Evolutionary conservation across 352 stramenopile genomes (phyloP), one percentile per base, ranked within the genome.

Genomic region (Phytophthora pinifolia): DNA sequence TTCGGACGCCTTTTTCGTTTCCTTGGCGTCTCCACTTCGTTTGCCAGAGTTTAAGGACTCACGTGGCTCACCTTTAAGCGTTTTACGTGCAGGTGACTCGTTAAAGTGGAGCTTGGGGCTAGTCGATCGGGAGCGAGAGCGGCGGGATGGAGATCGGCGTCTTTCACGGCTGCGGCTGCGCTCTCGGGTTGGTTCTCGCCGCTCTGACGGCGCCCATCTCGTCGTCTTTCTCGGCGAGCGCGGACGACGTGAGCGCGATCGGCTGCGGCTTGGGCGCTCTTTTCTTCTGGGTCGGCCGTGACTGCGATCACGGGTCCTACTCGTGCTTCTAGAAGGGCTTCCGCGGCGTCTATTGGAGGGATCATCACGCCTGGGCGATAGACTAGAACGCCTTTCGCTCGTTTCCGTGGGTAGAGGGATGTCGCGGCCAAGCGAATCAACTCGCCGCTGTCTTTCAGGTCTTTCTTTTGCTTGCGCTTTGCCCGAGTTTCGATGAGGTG

Each of bases 351-450:
- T 54, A 34, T 32, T 60, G 25, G 38, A 43, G 6, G 6, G 33
- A 22, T 30, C 22, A 13, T 53, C 36, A 25, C 52, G 20, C 18
- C 14, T 51, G 13, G 49, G 62, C 4, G 29, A 9, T 25, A 48
- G 58, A 22, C 14, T 13, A 46, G 46, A 53, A 5, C 36, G 46
- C 25, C 36, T 44, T 34, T 62, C 13, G 46, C 30, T 65, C 31
- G 17, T 35, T 36, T 35, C 58, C 15, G 41, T 50, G 35, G 32
- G 42, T 36, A 43, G 31, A 18, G 51, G 50, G 6, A 74, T 56
- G 31, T 74, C 65, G 27, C 65, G 45, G 10, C 65, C 65, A 42
- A 74, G 60, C 22, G 65, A 74, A 38, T 74, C 65, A 7, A 70
- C 61, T 2, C 60, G 60, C 8, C 47, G 51, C 14, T 70, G 41